phyloP scores from a whole-genome alignment of 2,329 filamentous ascomycete species.

The Lachnellula willkommii region DNA sequence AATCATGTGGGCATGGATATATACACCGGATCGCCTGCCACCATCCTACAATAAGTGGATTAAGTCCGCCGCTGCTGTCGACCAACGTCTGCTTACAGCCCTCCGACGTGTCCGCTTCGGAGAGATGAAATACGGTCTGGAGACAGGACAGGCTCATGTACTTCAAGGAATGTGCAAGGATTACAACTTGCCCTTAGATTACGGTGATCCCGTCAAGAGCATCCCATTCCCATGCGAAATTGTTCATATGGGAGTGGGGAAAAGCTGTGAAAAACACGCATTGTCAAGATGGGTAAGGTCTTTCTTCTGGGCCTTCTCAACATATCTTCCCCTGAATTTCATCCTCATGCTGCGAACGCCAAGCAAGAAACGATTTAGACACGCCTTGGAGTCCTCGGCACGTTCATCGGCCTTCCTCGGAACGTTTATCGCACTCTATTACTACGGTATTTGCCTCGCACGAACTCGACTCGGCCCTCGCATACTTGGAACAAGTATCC shows the following conservation, averaged over 20 bases:
- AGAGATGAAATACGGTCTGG: constrained; percentile 64
- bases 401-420: constrained; percentile 75
- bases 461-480: constrained; percentile 68
- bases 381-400: constrained; percentile 53
- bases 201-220: constrained; percentile 65
- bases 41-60: constrained; percentile 78
- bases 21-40: constrained; percentile 64
- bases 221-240: constrained; percentile 76
- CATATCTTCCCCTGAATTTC: constrained; percentile 71
- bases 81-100: constrained; percentile 67
- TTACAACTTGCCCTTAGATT: constrained; percentile 60
- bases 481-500: constrained; percentile 51
- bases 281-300: constrained; percentile 60
- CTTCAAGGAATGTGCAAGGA: constrained; percentile 69
- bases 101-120: constrained; percentile 61
- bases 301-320: constrained; percentile 69
- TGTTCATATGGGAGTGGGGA: constrained; percentile 73
- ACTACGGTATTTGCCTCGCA: constrained; percentile 76
- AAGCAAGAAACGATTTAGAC: constrained; percentile 37
- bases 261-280: constrained; percentile 70
- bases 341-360: constrained; percentile 53
- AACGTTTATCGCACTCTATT: constrained; percentile 72
- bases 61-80: constrained; percentile 67
- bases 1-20: constrained; percentile 90
- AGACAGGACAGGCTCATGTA: constrained; percentile 64